These are phyloP conservation scores for Eucalyptus grandis DNA, from an alignment of 345 rosid species.

Conservation along the genomic window DNA sequence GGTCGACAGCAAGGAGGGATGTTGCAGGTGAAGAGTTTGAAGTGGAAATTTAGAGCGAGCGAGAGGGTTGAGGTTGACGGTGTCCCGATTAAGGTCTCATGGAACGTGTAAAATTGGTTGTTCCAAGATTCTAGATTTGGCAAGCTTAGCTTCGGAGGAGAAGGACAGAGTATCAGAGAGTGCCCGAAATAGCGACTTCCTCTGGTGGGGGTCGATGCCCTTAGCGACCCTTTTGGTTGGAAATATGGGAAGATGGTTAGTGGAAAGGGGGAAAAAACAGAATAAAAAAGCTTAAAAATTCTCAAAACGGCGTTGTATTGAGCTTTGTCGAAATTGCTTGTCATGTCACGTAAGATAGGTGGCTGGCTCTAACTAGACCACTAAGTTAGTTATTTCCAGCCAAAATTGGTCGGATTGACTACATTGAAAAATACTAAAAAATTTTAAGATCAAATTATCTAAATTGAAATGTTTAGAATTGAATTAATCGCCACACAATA, in stretches of 20 bases:
- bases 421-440: not conserved
- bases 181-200: not conserved
- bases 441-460: not conserved
- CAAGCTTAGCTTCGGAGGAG: not conserved
- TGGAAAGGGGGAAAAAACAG: too few relatives aligned
- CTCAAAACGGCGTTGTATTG: not conserved
- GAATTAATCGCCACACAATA: not conserved
- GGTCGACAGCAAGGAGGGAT: slow-evolving; percentile 31
- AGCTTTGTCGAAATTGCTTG: not conserved
- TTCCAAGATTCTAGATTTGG: slow-evolving; percentile 16
- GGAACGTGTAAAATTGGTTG: slow-evolving; percentile 85
- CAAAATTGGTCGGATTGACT: not conserved
- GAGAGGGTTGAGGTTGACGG: slow-evolving; percentile 74
- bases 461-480: not conserved
- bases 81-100: slow-evolving; percentile 47
- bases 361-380: not conserved
- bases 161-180: not conserved
- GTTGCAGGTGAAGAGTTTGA: slow-evolving; percentile 42
- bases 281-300: too few relatives aligned
- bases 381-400: not conserved
- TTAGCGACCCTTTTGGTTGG: not conserved
- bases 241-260: not conserved
- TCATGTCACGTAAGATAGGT: not conserved
- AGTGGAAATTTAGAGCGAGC: slow-evolving; percentile 85
- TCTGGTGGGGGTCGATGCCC: not conserved